Base-by-base conservation (phyloP, 495 filamentous ascomycete species). In the Corynascus novoguineensis region DNA sequence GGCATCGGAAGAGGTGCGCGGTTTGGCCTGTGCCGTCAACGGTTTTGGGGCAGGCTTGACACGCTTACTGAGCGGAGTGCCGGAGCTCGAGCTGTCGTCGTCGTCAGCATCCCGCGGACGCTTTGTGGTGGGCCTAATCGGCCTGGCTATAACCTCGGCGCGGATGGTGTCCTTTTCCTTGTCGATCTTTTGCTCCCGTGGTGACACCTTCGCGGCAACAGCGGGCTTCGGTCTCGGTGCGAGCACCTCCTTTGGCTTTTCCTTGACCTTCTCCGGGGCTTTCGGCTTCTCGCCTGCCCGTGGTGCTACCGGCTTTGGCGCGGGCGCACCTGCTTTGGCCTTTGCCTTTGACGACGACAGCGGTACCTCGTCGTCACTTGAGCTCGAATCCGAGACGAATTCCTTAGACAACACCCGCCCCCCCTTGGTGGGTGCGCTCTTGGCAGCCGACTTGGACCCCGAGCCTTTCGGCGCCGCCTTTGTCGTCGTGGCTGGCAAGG, bases 381-480 rank as follows among this genome's bases (percentile, higher is more conserved):
- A 87, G 61, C 89, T 86, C 0, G 89, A 92, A 58, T 89, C 84
- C 44, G 83, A 73, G 15, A 95, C 81, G 57, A 85, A 86, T 71
- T 92, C 87, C 5, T 83, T 80, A 1, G 89, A 95, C 55, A 59
- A 53, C 19, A 57, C 57, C 29, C 62, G 60, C 17, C 55, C 60
- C 15, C 28, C 60, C 31, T 60, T 70, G 11, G 60, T 17, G 22
- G 64, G 35, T 15, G 62, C 9, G 3, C 50, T 49, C 50, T 69
- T 74, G 3, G 60, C 21, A 10, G 62, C 50, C 14, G 65, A 17
- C 51, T 71, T 73, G 9, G 56, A 54, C 3, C 63, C 54, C 22
- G 70, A 62, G 29, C 63, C 63, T 57, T 73, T 77, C 31, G 75
- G 64, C 22, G 70, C 65, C 15, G 63, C 29, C 34, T 70, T 68